Percentiles rank a stretch among this genome's conserved stretches.
phyloP scores from a whole-genome alignment of 1,139 yeast species.

The Blastobotrys petasosporus region DNA sequence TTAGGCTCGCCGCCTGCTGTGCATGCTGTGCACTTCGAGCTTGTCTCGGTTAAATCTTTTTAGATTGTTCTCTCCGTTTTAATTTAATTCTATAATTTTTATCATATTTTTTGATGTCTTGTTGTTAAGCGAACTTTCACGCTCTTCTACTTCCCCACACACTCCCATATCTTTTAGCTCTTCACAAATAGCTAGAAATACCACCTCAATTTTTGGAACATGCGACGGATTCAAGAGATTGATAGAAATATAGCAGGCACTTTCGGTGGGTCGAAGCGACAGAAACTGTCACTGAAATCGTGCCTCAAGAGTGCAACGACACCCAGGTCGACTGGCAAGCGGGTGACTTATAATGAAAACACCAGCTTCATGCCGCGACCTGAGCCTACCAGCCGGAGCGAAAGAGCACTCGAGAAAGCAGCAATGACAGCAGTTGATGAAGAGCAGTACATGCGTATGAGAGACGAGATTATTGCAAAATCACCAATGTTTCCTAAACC shows the following conservation, averaged over 20 bases:
- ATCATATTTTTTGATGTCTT: too few species aligned
- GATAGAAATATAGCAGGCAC: background rate
- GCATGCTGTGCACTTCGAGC: slow-evolving; percentile 26
- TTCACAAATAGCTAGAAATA: too few species aligned
- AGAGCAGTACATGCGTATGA: background rate
- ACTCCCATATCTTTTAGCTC: background rate
- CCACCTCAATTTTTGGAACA: background rate
- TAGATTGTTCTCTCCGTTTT: too few species aligned
- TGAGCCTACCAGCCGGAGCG: background rate
- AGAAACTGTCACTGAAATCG: background rate
- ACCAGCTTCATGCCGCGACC: slow-evolving; percentile 1
- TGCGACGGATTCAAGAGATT: background rate
- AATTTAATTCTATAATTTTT: background rate
- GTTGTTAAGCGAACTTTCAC: too few species aligned
- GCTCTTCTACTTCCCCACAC: background rate
- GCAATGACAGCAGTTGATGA: background rate
- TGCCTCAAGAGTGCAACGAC: background rate
- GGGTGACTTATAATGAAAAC: slow-evolving; percentile 1
- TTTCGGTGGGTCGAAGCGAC: background rate
- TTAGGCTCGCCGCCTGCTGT: slow-evolving; percentile 22
- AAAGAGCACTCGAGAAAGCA: slow-evolving; percentile 4
- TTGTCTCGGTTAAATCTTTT: slow-evolving; percentile 15
- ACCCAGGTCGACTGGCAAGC: background rate
- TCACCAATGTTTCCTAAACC: slow-evolving; percentile 5
- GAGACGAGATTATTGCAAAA: slow-evolving; percentile 6